Conservation (phyloP, 2,329 filamentous ascomycete genomes). For the Talaromyces funiculosus region DNA sequence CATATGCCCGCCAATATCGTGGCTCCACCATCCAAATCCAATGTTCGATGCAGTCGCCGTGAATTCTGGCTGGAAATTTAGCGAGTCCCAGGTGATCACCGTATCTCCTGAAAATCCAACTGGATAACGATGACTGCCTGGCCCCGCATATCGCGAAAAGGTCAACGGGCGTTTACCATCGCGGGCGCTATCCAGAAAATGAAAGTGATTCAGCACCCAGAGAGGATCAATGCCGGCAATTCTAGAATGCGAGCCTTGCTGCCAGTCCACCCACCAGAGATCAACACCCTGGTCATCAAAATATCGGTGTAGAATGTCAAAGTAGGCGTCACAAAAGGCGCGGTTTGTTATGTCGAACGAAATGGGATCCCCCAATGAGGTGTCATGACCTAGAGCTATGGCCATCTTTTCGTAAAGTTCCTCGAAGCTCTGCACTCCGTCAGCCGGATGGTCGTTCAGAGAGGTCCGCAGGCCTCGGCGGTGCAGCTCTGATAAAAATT, state of each 20-base stretch:
- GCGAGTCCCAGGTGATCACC: conserved; percentile 54
- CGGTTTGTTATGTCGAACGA: conserved; percentile 52
- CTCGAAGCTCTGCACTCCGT: conserved; percentile 53
- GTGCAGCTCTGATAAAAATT: conserved; percentile 50
- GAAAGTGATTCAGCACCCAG: conserved; percentile 61
- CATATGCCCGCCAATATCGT: conserved; percentile 63
- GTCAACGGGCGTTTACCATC: conserved; percentile 46
- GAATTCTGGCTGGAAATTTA: conserved; percentile 62
- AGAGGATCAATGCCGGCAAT: conserved; percentile 57
- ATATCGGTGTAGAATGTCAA: conserved; percentile 51
- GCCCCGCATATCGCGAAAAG: conserved; percentile 58
- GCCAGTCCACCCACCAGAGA: conserved; percentile 66
- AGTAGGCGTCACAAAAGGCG: conserved; percentile 54
- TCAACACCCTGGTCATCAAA: conserved; percentile 55
- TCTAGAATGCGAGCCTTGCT: conserved; percentile 53
- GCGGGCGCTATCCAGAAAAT: conserved; percentile 49
- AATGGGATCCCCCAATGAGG: conserved; percentile 46
- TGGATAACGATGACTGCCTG: conserved; percentile 59
- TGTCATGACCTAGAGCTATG: conserved; percentile 48
- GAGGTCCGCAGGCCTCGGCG: conserved; percentile 49
- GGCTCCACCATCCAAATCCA: conserved; percentile 64
- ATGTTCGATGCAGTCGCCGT: conserved; percentile 62
- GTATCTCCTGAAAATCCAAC: conserved; percentile 61
- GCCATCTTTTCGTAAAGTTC: conserved; percentile 53
- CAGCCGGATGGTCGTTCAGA: conserved; percentile 59